These are phyloP conservation scores for Cladophialophora exuberans DNA, from an alignment of 2,329 filamentous ascomycete genomes.

Conservation along the genomic window DNA sequence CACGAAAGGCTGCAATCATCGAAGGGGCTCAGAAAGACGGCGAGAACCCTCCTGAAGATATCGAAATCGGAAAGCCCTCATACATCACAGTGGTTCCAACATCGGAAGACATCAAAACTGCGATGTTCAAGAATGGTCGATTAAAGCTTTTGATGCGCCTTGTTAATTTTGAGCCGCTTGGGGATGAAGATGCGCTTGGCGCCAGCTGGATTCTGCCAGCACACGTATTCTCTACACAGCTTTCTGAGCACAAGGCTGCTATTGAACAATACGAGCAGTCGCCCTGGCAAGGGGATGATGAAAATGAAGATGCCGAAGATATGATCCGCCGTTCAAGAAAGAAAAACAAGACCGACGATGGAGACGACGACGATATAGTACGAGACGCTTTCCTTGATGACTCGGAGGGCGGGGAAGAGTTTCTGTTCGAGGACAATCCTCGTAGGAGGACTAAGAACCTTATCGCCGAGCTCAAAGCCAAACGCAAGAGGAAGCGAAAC, in stretches of 20 bases:
- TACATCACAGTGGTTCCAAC: constrained; percentile 47
- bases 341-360: constrained; percentile 36
- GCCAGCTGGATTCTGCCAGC: constrained; percentile 78
- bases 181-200: constrained; percentile 71
- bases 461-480: constrained; percentile 62
- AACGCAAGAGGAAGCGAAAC: constrained; percentile 55
- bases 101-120: constrained; percentile 46
- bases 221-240: constrained; percentile 62
- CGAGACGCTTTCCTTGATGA: constrained; percentile 68
- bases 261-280: constrained; percentile 79
- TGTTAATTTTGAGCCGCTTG: constrained; percentile 68
- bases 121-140: constrained; percentile 87
- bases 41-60: constrained; percentile 33
- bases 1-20: constrained; percentile 37
- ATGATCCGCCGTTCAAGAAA: constrained; percentile 71
- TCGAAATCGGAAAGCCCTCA: constrained; percentile 32
- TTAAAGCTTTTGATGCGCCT: constrained; percentile 82
- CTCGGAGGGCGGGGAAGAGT: constrained; percentile 61
- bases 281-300: constrained; percentile 77
- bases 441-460: constrained; percentile 48
- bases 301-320: constrained; percentile 68
- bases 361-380: constrained; percentile 38
- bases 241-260: constrained; percentile 70
- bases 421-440: constrained; percentile 66
- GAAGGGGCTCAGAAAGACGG: constrained; percentile 27